These are phyloP conservation scores for Podaxis rugospora DNA, from an alignment of 768 basidiomycete genomes.

Conservation along the genomic window DNA sequence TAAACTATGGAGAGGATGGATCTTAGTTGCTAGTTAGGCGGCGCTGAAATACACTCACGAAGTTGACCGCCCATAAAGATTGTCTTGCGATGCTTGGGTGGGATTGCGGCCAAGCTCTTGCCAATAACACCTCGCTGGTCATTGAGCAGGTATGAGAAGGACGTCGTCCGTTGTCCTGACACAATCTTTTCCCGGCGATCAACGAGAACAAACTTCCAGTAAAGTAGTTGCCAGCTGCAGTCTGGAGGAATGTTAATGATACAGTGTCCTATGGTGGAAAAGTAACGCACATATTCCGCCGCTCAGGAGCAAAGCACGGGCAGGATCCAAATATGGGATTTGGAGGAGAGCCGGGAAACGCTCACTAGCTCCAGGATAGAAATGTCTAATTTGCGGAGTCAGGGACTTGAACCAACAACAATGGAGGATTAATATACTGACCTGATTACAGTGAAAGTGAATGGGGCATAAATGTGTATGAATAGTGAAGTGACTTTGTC, in stretches of 20 bases:
- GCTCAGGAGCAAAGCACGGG: slow-evolving; percentile 71
- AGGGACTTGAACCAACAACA: background rate
- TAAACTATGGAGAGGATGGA: slow-evolving; percentile 50
- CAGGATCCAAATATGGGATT: slow-evolving; percentile 67
- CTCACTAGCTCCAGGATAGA: slow-evolving; percentile 71
- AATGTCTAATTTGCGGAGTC: slow-evolving; percentile 55
- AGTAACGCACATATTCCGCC: slow-evolving; percentile 72
- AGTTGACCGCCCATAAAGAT: slow-evolving; percentile 87
- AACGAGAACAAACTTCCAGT: slow-evolving; percentile 94
- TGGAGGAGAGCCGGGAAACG: slow-evolving; percentile 83
- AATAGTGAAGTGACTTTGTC: slow-evolving; percentile 97
- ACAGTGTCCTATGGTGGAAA: background rate
- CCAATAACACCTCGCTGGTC: slow-evolving; percentile 86
- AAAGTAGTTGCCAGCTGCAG: slow-evolving; percentile 86
- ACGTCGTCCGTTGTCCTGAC: slow-evolving; percentile 88
- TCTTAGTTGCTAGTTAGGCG: background rate
- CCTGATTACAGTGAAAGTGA: slow-evolving; percentile 90
- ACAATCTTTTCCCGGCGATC: slow-evolving; percentile 87
- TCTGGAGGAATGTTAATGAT: slow-evolving; percentile 44
- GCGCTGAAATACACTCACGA: slow-evolving; percentile 35
- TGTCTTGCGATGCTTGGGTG: slow-evolving; percentile 56
- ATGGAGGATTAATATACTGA: slow-evolving; percentile 26
- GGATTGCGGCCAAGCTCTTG: slow-evolving; percentile 55
- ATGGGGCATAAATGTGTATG: slow-evolving; percentile 90
- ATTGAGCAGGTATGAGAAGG: slow-evolving; percentile 83